Percentiles rank a stretch among this genome's conserved stretches.
Conservation (phyloP, 164 flowering plant genomes). For the Umbilicus rupestris region DNA sequence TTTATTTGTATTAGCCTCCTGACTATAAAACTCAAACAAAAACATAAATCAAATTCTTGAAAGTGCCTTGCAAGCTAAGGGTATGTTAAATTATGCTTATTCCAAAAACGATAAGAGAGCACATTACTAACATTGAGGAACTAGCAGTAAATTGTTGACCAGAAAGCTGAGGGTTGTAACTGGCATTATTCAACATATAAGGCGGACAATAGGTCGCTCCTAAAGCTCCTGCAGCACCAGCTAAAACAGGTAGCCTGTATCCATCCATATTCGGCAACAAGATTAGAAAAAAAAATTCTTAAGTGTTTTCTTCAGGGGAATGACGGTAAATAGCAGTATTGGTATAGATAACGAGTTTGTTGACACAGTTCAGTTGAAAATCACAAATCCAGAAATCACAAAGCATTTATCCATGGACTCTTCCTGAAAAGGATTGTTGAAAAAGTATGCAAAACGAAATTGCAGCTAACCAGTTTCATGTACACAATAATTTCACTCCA, state of each 20-base stretch:
- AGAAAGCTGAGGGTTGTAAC: conserved; percentile 56
- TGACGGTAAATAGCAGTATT: background rate
- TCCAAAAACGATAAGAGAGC: background rate
- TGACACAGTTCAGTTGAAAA: background rate
- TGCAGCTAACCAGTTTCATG: background rate
- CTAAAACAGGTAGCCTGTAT: conserved; percentile 77
- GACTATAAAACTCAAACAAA: conserved; percentile 33
- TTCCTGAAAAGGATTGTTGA: no score
- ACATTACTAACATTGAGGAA: conserved; percentile 41
- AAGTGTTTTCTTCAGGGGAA: background rate
- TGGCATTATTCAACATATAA: conserved; percentile 72
- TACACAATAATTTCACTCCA: background rate
- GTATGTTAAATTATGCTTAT: background rate
- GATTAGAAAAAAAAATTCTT: background rate
- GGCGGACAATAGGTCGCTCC: conserved; percentile 71
- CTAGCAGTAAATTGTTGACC: conserved; percentile 52
- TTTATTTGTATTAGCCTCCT: conserved; percentile 40
- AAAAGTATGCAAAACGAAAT: no score
- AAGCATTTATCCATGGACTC: no score
- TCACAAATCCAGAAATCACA: background rate
- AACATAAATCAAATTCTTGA: background rate
- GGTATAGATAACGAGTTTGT: background rate
- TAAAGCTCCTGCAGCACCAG: conserved; percentile 84
- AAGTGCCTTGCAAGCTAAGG: conserved; percentile 34
- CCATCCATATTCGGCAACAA: no score